These are phyloP conservation scores for Amanita brunnescens DNA, from an alignment of 768 basidiomycete species.

Conservation along the genomic window DNA sequence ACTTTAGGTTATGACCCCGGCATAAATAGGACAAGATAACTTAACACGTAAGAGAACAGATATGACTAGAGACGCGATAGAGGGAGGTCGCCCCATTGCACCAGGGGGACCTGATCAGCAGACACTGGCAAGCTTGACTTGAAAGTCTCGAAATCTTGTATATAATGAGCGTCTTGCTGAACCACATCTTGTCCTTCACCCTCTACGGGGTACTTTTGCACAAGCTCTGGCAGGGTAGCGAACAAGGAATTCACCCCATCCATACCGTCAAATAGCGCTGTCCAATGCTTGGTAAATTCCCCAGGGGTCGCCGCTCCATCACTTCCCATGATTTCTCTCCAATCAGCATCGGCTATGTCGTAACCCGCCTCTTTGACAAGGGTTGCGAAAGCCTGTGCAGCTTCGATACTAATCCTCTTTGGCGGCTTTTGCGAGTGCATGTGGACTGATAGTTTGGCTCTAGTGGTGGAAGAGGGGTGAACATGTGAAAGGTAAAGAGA, in stretches of 20 bases:
- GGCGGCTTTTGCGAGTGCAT: slow-evolving; percentile 61
- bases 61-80: slow-evolving; percentile 42
- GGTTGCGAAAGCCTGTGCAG: slow-evolving; percentile 53
- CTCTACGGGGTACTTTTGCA: slow-evolving; percentile 46
- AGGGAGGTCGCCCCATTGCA: slow-evolving; percentile 69
- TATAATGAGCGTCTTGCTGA: slow-evolving; percentile 43
- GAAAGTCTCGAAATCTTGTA: slow-evolving; percentile 61
- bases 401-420: slow-evolving; percentile 54
- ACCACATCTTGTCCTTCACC: slow-evolving; percentile 41
- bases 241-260: slow-evolving; percentile 40
- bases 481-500: slow-evolving; percentile 60
- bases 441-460: slow-evolving; percentile 83
- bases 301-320: slow-evolving; percentile 45
- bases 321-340: slow-evolving; percentile 43
- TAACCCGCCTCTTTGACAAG: slow-evolving; percentile 40
- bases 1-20: not conserved
- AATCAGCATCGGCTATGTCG: slow-evolving; percentile 39
- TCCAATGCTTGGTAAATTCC: slow-evolving; percentile 63
- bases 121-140: slow-evolving; percentile 49
- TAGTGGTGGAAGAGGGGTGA: slow-evolving; percentile 56
- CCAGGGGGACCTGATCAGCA: slow-evolving; percentile 55
- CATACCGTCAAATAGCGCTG: slow-evolving; percentile 29
- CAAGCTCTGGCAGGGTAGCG: slow-evolving; percentile 45
- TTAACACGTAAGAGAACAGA: not conserved
- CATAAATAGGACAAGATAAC: not conserved